Percentiles rank a stretch among this genome's conserved stretches.
phyloP scores from a whole-genome alignment of 139 green algal species.

The Marvania coccoides region DNA sequence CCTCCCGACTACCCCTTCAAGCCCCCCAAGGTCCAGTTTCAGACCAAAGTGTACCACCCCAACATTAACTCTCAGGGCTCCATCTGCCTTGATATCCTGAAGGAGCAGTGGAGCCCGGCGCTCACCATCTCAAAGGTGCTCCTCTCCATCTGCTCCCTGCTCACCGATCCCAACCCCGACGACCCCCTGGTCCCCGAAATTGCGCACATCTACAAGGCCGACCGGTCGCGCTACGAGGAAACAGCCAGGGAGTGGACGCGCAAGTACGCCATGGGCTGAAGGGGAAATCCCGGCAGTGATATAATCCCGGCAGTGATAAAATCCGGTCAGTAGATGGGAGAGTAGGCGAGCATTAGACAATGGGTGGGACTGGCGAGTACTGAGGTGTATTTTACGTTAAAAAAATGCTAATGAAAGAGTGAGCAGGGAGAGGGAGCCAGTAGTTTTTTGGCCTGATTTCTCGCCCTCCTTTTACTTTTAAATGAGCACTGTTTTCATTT shows the following conservation, averaged over 20 bases:
- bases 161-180: slow-evolving; percentile 98
- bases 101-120: slow-evolving; percentile 96
- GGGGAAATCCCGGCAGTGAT: neutral
- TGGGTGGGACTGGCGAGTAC: too few species aligned
- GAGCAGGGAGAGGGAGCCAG: too few species aligned
- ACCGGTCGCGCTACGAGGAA: slow-evolving; percentile 81
- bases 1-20: slow-evolving; percentile 97
- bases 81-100: slow-evolving; percentile 98
- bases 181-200: slow-evolving; percentile 98
- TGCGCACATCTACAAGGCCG: slow-evolving; percentile 96
- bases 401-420: too few species aligned
- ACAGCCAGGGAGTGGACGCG: slow-evolving; percentile 90
- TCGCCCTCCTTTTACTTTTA: too few species aligned
- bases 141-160: slow-evolving; percentile 92
- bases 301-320: too few species aligned
- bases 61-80: slow-evolving; percentile 96
- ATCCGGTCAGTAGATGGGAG: too few species aligned
- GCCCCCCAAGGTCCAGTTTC: slow-evolving; percentile 88
- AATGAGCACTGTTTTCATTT: too few species aligned
- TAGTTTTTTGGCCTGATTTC: too few species aligned
- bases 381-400: too few species aligned
- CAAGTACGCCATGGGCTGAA: slow-evolving; percentile 90
- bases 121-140: slow-evolving; percentile 97
- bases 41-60: slow-evolving; percentile 98
- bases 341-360: too few species aligned